Conservation (phyloP, 1,139 yeast genomes). For the Nakaseomyces nivariensis region DNA sequence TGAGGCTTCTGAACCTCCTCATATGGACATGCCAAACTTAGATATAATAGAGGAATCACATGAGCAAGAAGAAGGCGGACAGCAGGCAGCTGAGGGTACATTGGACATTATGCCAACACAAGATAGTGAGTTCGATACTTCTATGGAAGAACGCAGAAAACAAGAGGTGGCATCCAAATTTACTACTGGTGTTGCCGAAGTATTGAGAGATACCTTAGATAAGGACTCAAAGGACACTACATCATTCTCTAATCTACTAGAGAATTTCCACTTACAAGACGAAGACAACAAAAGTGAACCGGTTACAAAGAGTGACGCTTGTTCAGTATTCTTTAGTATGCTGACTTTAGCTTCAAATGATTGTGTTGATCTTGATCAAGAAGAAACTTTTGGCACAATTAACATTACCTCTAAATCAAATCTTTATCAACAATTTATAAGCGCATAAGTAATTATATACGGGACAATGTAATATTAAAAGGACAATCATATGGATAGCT, state of each 20-base stretch:
- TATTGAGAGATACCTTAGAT: constrained; percentile 22
- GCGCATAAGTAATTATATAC: constrained; percentile 10
- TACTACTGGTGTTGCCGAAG: constrained; percentile 1
- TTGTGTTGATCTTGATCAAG: constrained; percentile 55
- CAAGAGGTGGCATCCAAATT: constrained; percentile 3
- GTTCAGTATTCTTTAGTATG: constrained; percentile 72
- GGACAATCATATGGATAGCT: background rate
- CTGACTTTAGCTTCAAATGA: constrained; percentile 75
- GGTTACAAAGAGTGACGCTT: constrained; percentile 49
- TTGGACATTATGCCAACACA: background rate
- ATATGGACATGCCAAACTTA: background rate
- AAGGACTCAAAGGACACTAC: constrained; percentile 14
- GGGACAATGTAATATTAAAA: too few relatives aligned
- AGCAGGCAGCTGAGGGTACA: constrained; percentile 1
- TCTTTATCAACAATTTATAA: constrained; percentile 36
- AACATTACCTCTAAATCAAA: constrained; percentile 42
- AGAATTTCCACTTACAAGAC: constrained; percentile 9
- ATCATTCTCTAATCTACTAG: constrained; percentile 37
- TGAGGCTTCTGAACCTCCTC: background rate
- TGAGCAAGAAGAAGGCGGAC: background rate
- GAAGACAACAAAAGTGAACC: constrained; percentile 28
- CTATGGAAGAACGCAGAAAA: background rate
- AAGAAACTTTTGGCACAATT: constrained; percentile 51
- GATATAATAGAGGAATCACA: background rate
- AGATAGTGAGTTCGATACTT: background rate